phyloP scores from a whole-genome alignment of 2,329 filamentous ascomycete genomes.

The Epicoccum nigrum region DNA sequence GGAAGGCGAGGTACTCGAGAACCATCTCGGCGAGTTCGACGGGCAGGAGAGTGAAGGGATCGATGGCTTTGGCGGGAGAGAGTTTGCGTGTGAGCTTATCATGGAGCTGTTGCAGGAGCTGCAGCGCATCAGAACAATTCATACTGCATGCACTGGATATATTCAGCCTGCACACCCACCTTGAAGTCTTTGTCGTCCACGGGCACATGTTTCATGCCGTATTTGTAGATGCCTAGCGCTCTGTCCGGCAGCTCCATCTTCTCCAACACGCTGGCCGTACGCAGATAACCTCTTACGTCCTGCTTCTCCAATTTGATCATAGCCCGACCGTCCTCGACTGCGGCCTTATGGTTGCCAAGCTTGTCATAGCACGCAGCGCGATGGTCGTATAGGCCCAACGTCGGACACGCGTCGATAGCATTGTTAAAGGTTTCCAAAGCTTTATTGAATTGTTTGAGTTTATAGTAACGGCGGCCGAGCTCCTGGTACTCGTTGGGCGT shows the following conservation, averaged over 20 bases:
- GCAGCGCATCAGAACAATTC: background rate
- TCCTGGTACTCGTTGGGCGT: constrained; percentile 45
- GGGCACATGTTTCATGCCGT: constrained; percentile 61
- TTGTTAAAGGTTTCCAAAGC: constrained; percentile 43
- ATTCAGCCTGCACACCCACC: constrained; percentile 20
- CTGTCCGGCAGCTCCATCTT: constrained; percentile 59
- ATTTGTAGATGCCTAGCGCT: constrained; percentile 62
- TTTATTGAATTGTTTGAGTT: constrained; percentile 43
- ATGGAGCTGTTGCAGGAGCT: constrained; percentile 54
- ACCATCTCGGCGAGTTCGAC: constrained; percentile 61
- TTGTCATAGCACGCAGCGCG: constrained; percentile 63
- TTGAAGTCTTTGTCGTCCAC: constrained; percentile 43
- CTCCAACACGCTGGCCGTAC: constrained; percentile 57
- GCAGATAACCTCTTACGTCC: constrained; percentile 64
- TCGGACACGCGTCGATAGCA: constrained; percentile 38
- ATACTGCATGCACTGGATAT: background rate
- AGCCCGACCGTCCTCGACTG: constrained; percentile 62
- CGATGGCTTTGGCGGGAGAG: constrained; percentile 51
- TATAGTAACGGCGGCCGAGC: constrained; percentile 45
- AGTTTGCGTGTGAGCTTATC: constrained; percentile 53
- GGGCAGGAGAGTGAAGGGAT: constrained; percentile 62
- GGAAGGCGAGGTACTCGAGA: constrained; percentile 59
- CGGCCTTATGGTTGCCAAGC: constrained; percentile 56
- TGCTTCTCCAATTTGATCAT: constrained; percentile 60
- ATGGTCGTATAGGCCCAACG: constrained; percentile 56